Percentiles rank a stretch among this genome's conserved stretches.
These are phyloP conservation scores for Alternaria consortialis DNA, from an alignment of 2,329 filamentous ascomycete species.

Conservation along the genomic window DNA sequence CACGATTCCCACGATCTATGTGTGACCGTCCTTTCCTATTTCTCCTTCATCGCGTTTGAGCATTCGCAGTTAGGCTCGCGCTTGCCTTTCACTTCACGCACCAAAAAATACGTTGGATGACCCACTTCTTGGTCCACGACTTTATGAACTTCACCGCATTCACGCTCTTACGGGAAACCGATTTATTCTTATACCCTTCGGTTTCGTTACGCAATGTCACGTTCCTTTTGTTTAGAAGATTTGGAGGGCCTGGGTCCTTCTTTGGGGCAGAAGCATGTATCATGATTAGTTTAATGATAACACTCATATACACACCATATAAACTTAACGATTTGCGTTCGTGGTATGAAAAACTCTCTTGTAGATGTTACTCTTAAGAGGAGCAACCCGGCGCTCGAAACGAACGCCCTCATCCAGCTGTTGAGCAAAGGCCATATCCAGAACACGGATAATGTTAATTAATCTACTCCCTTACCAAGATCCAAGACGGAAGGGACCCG, in stretches of 20 bases:
- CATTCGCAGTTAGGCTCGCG: background rate
- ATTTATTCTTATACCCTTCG: constrained; percentile 14
- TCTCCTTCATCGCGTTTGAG: background rate
- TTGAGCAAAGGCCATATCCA: background rate
- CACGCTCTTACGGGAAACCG: background rate
- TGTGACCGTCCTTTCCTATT: background rate
- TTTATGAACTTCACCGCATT: constrained; percentile 4
- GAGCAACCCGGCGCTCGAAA: background rate
- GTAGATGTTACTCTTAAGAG: background rate
- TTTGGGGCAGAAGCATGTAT: background rate
- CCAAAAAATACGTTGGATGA: constrained; percentile 10
- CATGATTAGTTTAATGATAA: constrained; percentile 1
- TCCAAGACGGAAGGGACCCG: background rate
- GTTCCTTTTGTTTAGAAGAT: background rate
- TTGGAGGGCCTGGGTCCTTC: background rate
- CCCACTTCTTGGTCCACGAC: constrained; percentile 2
- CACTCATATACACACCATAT: background rate
- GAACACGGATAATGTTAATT: background rate
- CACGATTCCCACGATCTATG: background rate
- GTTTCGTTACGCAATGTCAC: background rate
- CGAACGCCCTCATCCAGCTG: background rate
- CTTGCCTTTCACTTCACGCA: background rate
- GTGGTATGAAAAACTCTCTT: background rate
- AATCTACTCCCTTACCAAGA: background rate
- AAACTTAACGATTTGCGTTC: background rate